These are phyloP conservation scores for Sanguinoderma infundibulare DNA, from an alignment of 1,284 basidiomycete genomes.

Conservation along the genomic window DNA sequence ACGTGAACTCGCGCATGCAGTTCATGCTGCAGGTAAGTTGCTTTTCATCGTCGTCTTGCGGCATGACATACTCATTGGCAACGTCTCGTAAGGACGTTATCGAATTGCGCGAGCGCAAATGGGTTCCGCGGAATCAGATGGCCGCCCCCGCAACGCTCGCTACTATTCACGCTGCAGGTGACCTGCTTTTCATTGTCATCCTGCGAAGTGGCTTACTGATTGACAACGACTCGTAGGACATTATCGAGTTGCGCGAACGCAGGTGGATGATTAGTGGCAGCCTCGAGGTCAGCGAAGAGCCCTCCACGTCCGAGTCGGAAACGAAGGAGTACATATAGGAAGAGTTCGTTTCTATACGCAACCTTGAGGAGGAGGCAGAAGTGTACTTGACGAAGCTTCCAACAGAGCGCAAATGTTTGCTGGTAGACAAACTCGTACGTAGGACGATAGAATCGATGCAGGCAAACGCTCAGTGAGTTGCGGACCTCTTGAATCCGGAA, in stretches of 20 bases:
- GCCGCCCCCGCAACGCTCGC: slow-evolving; percentile 91
- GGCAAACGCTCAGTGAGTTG: slow-evolving; percentile 81
- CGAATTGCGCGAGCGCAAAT: slow-evolving; percentile 85
- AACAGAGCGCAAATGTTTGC: slow-evolving; percentile 58
- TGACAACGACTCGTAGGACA: slow-evolving; percentile 34
- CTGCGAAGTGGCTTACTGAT: neutral
- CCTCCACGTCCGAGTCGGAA: slow-evolving; percentile 70
- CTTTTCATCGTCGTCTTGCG: neutral
- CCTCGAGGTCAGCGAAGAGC: slow-evolving; percentile 49
- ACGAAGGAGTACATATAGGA: slow-evolving; percentile 81
- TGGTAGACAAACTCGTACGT: slow-evolving; percentile 79
- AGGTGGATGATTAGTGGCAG: slow-evolving; percentile 80
- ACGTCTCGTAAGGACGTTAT: slow-evolving; percentile 54
- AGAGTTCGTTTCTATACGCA: slow-evolving; percentile 78
- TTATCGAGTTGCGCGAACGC: slow-evolving; percentile 86
- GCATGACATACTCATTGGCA: neutral
- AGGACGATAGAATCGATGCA: slow-evolving; percentile 82
- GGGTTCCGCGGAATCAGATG: slow-evolving; percentile 76
- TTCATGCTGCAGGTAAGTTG: slow-evolving; percentile 90
- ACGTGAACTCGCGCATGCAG: slow-evolving; percentile 86
- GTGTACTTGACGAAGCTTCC: slow-evolving; percentile 81
- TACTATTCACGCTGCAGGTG: slow-evolving; percentile 91
- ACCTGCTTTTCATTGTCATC: slow-evolving; percentile 28
- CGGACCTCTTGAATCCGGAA: slow-evolving; percentile 64
- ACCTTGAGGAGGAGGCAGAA: slow-evolving; percentile 87